Percentiles rank a stretch among this genome's conserved stretches.
Conservation (phyloP, 441 rosid genomes). For the Capsella rubella region DNA sequence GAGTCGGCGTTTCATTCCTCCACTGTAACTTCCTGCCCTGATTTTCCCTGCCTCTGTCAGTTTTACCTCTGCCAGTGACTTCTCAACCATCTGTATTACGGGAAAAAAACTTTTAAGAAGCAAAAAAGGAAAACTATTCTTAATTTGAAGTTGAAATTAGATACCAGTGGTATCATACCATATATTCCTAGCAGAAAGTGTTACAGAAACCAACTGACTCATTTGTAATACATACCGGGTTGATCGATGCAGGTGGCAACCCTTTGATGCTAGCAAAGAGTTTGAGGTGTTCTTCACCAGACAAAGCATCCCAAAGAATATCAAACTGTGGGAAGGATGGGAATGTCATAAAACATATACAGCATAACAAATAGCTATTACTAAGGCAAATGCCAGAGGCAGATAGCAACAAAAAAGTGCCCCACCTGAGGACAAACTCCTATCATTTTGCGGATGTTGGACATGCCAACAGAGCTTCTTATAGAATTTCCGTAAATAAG, state of each 20-base stretch:
- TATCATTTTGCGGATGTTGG: slow-evolving; percentile 76
- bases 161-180: slow-evolving; percentile 8
- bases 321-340: slow-evolving; percentile 65
- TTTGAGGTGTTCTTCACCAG: slow-evolving; percentile 88
- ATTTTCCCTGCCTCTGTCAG: slow-evolving; percentile 70
- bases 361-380: slow-evolving; percentile 20
- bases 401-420: slow-evolving; percentile 20
- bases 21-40: slow-evolving; percentile 95
- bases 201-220: slow-evolving; percentile 19
- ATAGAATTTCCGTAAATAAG: slow-evolving; percentile 79
- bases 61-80: slow-evolving; percentile 77
- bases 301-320: slow-evolving; percentile 91
- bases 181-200: slow-evolving; percentile 1
- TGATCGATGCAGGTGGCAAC: slow-evolving; percentile 65
- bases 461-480: slow-evolving; percentile 86
- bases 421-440: slow-evolving; percentile 98
- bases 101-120: slow-evolving; percentile 29
- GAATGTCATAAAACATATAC: slow-evolving; percentile 21
- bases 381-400: neutral
- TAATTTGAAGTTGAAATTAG: neutral
- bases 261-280: slow-evolving; percentile 94
- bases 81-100: slow-evolving; percentile 61
- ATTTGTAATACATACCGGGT: slow-evolving; percentile 52
- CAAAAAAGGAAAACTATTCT: neutral
- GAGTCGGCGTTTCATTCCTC: slow-evolving; percentile 97